These are phyloP conservation scores for Xylaria sp. DNA, from an alignment of 2,329 filamentous ascomycete genomes.

Conservation along the genomic window DNA sequence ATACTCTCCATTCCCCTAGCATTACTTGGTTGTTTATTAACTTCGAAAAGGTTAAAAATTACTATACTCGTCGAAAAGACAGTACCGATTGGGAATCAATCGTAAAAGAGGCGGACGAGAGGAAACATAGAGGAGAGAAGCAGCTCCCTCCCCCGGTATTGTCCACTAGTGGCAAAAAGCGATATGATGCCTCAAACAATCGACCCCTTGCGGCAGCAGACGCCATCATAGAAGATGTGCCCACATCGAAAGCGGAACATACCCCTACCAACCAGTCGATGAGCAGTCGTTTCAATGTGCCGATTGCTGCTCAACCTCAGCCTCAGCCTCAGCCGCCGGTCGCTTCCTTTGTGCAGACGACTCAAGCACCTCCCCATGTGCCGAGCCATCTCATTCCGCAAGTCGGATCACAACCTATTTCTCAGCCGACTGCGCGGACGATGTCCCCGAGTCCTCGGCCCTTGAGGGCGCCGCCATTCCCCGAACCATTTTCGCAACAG, in stretches of 20 bases:
- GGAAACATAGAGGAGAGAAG: conserved; percentile 66
- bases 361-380: conserved; percentile 44
- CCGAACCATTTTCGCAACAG: conserved; percentile 51
- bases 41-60: conserved; percentile 71
- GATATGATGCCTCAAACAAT: conserved; percentile 59
- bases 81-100: conserved; percentile 70
- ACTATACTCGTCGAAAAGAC: conserved; percentile 72
- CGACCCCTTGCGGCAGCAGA: conserved; percentile 64
- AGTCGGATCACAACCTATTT: conserved; percentile 51
- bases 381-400: conserved; percentile 45
- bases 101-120: conserved; percentile 69
- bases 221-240: conserved; percentile 57
- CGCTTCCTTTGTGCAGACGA: conserved; percentile 46
- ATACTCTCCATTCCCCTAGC: conserved; percentile 41
- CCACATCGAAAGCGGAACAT: conserved; percentile 59
- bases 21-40: conserved; percentile 37
- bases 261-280: conserved; percentile 52
- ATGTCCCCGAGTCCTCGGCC: conserved; percentile 61
- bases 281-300: conserved; percentile 58
- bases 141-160: conserved; percentile 70
- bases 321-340: conserved; percentile 53
- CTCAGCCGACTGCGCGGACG: conserved; percentile 55
- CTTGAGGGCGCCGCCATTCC: conserved; percentile 60
- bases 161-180: conserved; percentile 61
- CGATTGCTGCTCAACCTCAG: conserved; percentile 58